Evolutionary conservation across 768 basidiomycete species (phyloP), one percentile per base, ranked within the genome.

Genomic region (Sutorius australiensis): DNA sequence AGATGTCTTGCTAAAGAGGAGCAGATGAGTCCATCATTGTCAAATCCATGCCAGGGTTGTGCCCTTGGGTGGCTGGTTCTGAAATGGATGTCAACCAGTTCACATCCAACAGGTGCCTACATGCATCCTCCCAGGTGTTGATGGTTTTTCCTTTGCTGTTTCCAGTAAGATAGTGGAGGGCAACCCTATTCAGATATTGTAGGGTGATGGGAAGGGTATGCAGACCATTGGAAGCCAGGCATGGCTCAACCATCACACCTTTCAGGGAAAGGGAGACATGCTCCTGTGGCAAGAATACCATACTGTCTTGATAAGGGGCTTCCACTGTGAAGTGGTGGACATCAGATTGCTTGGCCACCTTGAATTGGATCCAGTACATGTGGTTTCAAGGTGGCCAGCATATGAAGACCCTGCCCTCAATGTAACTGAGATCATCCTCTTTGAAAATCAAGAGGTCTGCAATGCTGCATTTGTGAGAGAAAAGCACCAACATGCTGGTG

Each of bases 251-350:
- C 30, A 50, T 55, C 24, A 70, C 69, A 2, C 80, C 80, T 53
- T 72, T 76, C n/a, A 84, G 71, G 14, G 77, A 72, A n/a, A 85
- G 49, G n/a, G 64, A 64, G 24, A 85, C 58, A 34, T 67, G 67
- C 50, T 81, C 77, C 2, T 68, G 65, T 5, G 76, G 66, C 33
- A 70, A 65, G 52, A 82, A 71, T 33, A 68, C 48, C 7, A 84
- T 64, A 19, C 67, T 57, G 7, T 63, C 47, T 21, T 46, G 48
- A 39, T 73, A 72, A 3, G 68, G 59, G 17, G 80, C 63, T 43
- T 68, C 61, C 34, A 78, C 70, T 27, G 76, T 73, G 53, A 80
- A 73, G 38, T 67, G 67, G 53, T 67, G 60, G 11, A 42, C 34
- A 19, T 46, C 34, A 5, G 43, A 34, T 28, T 54, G 55, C 47